Conservation (phyloP, 164 flowering plant species). For the Dillenia suffruticosa region DNA sequence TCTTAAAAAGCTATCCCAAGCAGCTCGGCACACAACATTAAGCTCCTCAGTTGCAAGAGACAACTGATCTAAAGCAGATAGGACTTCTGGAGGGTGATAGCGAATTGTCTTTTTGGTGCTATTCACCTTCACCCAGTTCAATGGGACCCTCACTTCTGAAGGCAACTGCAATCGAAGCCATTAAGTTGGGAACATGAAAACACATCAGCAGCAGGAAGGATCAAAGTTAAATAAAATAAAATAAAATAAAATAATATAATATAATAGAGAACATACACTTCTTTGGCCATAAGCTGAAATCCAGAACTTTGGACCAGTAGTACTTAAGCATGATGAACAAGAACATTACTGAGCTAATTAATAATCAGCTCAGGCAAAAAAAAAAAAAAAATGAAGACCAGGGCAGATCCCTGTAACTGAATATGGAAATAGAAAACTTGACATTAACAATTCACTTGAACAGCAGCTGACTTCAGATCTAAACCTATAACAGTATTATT, state of each 20-base stretch:
- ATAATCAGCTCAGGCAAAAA: too few species aligned
- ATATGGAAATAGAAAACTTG: too few species aligned
- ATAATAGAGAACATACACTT: neutral
- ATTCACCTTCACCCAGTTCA: conserved; percentile 78
- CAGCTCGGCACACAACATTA: conserved; percentile 50
- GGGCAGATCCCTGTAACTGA: too few species aligned
- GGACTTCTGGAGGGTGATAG: conserved; percentile 91
- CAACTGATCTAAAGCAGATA: conserved; percentile 56
- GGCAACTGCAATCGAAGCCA: conserved; percentile 55
- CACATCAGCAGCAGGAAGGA: too few species aligned
- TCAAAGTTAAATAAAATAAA: neutral
- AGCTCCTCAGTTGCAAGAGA: conserved; percentile 76
- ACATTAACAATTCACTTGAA: too few species aligned
- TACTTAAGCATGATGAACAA: neutral
- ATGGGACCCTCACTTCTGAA: conserved; percentile 59
- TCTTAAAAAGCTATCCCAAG: conserved; percentile 70
- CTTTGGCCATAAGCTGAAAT: too few species aligned
- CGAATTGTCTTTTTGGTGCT: conserved; percentile 85
- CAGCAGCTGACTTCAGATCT: too few species aligned
- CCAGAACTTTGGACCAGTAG: neutral
- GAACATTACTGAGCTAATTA: neutral
- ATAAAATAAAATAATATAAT: neutral
- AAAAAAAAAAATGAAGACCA: too few species aligned
- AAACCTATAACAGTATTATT: too few species aligned
- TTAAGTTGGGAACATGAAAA: conserved; percentile 1